These are phyloP conservation scores for Blastobotrys mokoenaii DNA, from an alignment of 805 yeast species.

Conservation along the genomic window DNA sequence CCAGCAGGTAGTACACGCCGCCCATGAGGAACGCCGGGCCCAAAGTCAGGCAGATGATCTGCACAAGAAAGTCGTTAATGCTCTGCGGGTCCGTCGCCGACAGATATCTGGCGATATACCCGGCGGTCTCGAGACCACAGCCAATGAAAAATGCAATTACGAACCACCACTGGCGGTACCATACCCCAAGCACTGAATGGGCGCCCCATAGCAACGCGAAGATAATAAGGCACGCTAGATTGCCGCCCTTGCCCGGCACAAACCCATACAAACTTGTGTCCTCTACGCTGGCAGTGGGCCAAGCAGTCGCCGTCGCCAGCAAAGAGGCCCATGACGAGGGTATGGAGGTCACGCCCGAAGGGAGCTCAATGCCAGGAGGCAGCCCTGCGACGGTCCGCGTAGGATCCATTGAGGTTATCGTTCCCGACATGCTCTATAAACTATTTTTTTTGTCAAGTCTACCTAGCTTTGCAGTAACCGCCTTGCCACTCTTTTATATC, in stretches of 20 bases:
- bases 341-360: too few relatives aligned
- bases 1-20: slow-evolving; percentile 66
- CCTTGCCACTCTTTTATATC: too few relatives aligned
- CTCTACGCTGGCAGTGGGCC: too few relatives aligned
- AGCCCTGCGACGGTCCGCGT: too few relatives aligned
- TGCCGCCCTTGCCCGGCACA: slow-evolving; percentile 49
- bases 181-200: slow-evolving; percentile 38
- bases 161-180: slow-evolving; percentile 57
- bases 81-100: slow-evolving; percentile 33
- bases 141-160: slow-evolving; percentile 50
- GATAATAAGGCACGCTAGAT: slow-evolving; percentile 45
- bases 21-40: slow-evolving; percentile 85
- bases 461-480: too few relatives aligned
- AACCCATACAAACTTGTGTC: slow-evolving; percentile 24
- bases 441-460: too few relatives aligned
- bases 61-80: slow-evolving; percentile 44
- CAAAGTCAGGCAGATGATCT: slow-evolving; percentile 59
- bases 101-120: slow-evolving; percentile 54
- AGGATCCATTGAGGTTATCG: too few relatives aligned
- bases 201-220: slow-evolving; percentile 40
- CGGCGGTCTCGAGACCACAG: slow-evolving; percentile 51
- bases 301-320: too few relatives aligned
- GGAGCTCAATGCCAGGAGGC: too few relatives aligned
- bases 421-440: too few relatives aligned
- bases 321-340: too few relatives aligned